A percentile compares a stretch with the other conserved stretches of the same genome.
Evolutionary conservation across 225 moss, liverwort and hornwort species (phyloP).

Genomic region (Pleurozium schreberi): DNA sequence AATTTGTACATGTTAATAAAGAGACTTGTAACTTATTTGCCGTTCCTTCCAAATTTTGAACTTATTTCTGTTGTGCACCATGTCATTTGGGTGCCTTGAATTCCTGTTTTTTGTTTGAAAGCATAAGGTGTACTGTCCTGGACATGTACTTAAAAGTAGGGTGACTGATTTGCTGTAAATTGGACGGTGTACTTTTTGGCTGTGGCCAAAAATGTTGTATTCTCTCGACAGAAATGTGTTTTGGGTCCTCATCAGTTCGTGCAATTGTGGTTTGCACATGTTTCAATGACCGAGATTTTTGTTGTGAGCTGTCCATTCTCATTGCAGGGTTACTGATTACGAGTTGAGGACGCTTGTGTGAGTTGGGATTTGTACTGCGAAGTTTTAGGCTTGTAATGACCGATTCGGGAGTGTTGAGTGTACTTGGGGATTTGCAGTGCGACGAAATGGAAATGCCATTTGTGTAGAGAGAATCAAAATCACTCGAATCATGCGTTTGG

Average conservation of each 20-base stretch:
- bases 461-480: background rate
- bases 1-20: slow-evolving; percentile 24
- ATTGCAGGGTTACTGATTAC: background rate
- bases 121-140: background rate
- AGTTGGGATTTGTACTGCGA: background rate
- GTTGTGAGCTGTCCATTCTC: background rate
- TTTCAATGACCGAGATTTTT: background rate
- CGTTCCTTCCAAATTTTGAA: background rate
- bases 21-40: background rate
- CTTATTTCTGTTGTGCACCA: background rate
- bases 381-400: background rate
- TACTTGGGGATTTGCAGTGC: background rate
- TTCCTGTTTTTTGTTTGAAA: background rate
- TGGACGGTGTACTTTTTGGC: too few species aligned
- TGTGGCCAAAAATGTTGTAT: too few species aligned
- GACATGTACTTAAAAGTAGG: background rate
- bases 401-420: background rate
- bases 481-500: background rate
- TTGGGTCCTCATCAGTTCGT: background rate
- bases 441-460: background rate
- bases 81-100: background rate
- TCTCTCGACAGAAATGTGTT: background rate
- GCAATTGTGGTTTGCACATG: background rate
- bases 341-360: background rate
- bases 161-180: background rate